Evolutionary conservation across 2,329 filamentous ascomycete species (phyloP).

Genomic region (Neonectria ditissima): DNA sequence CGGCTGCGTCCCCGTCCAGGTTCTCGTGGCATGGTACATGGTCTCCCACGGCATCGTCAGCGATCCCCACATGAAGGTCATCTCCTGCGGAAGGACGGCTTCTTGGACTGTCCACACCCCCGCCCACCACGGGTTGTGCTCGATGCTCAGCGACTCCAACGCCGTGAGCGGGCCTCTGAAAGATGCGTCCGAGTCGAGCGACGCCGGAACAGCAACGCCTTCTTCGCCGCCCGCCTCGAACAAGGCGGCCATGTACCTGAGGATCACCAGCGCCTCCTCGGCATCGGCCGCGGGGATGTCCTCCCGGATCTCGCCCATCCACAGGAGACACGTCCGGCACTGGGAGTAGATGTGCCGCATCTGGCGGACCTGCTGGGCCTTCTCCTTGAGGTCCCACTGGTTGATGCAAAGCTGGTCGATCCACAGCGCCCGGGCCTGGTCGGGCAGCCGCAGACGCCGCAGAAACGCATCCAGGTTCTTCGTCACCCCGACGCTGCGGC

Average conservation of each 20-base stretch:
- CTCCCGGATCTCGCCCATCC: conserved; percentile 26
- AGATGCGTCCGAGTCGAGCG: conserved; percentile 1
- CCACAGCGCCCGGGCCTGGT: conserved; percentile 17
- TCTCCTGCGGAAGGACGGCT: conserved; percentile 21
- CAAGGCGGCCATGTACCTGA: conserved; percentile 26
- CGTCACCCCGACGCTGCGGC: conserved; percentile 22
- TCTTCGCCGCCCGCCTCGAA: conserved; percentile 7
- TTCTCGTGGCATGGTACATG: conserved; percentile 12
- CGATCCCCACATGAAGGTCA: conserved; percentile 22
- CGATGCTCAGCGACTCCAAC: conserved; percentile 13
- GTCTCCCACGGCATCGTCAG: conserved; percentile 18
- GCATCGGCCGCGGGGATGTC: conserved; percentile 10
- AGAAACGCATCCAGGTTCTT: conserved; percentile 18
- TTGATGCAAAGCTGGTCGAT: conserved; percentile 33
- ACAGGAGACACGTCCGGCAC: conserved; percentile 16
- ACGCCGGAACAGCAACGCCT: conserved; percentile 4
- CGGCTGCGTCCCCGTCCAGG: conserved; percentile 16
- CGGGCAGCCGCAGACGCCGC: conserved; percentile 7
- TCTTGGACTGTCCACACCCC: conserved; percentile 29
- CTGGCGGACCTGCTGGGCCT: conserved; percentile 21
- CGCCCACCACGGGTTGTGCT: conserved; percentile 23
- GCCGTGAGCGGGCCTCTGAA: conserved; percentile 19
- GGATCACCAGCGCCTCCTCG: conserved; percentile 15
- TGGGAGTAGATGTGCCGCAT: conserved; percentile 28
- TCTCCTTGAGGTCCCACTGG: conserved; percentile 29